A percentile compares a stretch with the other conserved stretches of the same genome.
Evolutionary conservation across 2,329 filamentous ascomycete species (phyloP).

Genomic region (Aspergillus eucalypticola): DNA sequence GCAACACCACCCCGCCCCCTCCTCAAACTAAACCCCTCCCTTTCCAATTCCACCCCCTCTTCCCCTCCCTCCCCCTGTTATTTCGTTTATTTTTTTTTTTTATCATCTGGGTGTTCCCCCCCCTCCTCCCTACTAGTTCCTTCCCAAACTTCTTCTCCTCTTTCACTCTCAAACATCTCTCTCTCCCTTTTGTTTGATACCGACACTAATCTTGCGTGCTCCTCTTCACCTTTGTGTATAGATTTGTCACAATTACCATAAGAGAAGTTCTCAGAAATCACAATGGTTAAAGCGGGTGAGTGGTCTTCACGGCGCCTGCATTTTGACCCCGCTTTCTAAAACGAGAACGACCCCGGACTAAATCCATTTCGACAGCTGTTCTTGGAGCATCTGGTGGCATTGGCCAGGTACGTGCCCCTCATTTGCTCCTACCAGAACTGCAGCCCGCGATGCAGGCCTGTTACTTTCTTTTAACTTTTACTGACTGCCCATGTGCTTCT

Average conservation of each 20-base stretch:
- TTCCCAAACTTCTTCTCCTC: conserved; percentile 2
- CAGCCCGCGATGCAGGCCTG: background rate
- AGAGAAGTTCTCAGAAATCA: conserved; percentile 25
- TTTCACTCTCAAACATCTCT: conserved; percentile 1
- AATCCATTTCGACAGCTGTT: conserved; percentile 57
- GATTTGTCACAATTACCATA: background rate
- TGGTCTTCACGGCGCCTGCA: conserved; percentile 1
- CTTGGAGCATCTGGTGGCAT: conserved; percentile 97
- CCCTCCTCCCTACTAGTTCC: conserved; percentile 12
- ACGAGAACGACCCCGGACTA: background rate
- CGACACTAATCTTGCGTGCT: background rate
- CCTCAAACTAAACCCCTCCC: conserved; percentile 8
- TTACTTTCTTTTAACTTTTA: background rate
- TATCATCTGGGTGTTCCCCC: background rate
- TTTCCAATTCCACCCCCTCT: background rate
- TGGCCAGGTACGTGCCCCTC: conserved; percentile 73
- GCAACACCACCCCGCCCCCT: conserved; percentile 12
- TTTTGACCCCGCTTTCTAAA: background rate
- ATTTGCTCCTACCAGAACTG: no score
- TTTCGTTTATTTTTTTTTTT: background rate
- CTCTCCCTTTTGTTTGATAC: conserved; percentile 1
- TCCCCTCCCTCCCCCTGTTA: conserved; percentile 10
- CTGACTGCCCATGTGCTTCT: conserved; percentile 2
- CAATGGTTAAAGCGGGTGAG: conserved; percentile 52
- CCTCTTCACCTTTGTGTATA: conserved; percentile 1